Base-by-base conservation (phyloP, 192 early-diverging fungal species). In the Lobulomyces angularis region DNA sequence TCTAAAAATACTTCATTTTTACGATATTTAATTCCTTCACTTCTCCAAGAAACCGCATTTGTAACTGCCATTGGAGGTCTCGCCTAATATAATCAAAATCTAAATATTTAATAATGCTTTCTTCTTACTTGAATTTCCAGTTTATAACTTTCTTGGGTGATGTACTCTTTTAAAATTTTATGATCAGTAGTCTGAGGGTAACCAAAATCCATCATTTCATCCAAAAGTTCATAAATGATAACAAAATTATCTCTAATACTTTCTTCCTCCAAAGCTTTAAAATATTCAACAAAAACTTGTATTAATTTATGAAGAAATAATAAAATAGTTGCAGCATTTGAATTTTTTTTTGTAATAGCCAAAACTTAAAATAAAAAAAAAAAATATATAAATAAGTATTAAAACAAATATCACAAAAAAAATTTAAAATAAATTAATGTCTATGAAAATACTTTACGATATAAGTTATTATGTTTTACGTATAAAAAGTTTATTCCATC, bases 1-100 rank as follows among this genome's bases (percentile, higher is more conserved):
- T 97, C 94, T 16, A 97, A 71, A 57, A 98, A 98, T 1, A 86
- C 90, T 55, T 97, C 94, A 57, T 97, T 97, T 63, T 96, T 96
- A 46, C 89, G 74, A 63, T 97, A 93, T 52, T 74, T 81, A 46
- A 97, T 90, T 50, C 92, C 94, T 22, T 83, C 79, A 36, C 88
- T 56, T 37, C 94, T 67, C 90, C 90, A 97, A 12, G 83, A 78
- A 25, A 86, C 90, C 1, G 87, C 86, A 12, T 89, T 89, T 12
- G 94, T 98, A 27, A 89, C 92, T n/a, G n/a, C n/a, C n/a, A n/a
- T n/a, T n/a, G n/a, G n/a, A n/a, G 9, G 82, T 77, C 53, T 89
- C 86, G 36, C 83, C n/a, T n/a, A n/a, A n/a, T n/a, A n/a, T n/a
- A n/a, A n/a, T n/a, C n/a, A n/a, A n/a, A n/a, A n/a, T n/a, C n/a